phyloP scores from a whole-genome alignment of 176 grass and related monocot species.

The Zea luxurians region DNA sequence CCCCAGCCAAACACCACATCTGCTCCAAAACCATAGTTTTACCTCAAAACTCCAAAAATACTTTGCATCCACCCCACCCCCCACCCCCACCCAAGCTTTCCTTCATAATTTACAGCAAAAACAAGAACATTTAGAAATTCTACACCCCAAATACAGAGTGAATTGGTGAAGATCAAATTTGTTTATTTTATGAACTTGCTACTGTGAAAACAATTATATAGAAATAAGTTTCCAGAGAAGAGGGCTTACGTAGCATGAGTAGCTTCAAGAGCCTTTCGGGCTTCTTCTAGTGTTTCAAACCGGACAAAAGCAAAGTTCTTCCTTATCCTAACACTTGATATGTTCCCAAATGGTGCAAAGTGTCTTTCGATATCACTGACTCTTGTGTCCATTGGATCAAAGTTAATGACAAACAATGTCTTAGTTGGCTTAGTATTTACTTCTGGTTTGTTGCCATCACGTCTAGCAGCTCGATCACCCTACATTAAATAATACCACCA shows the following conservation, averaged over 20 bases:
- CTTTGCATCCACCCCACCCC: no score
- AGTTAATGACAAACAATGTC: slow-evolving; percentile 95
- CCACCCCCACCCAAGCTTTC: neutral
- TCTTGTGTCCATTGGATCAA: slow-evolving; percentile 85
- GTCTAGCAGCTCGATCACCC: slow-evolving; percentile 72
- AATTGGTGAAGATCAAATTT: neutral
- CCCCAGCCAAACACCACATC: no score
- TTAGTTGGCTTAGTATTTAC: slow-evolving; percentile 76
- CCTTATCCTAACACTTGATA: slow-evolving; percentile 86
- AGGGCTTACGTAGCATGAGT: slow-evolving; percentile 74
- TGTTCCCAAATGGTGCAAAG: slow-evolving; percentile 81
- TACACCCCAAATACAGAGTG: neutral
- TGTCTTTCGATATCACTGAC: slow-evolving; percentile 78
- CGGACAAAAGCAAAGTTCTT: slow-evolving; percentile 97
- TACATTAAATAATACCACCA: slow-evolving; percentile 35
- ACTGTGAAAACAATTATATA: slow-evolving; percentile 32
- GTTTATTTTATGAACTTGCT: neutral
- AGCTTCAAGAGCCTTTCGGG: slow-evolving; percentile 72
- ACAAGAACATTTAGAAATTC: neutral
- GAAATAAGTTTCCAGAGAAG: slow-evolving; percentile 48
- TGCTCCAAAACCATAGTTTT: no score
- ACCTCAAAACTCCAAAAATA: no score
- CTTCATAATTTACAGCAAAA: slow-evolving; percentile 14
- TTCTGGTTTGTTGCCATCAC: slow-evolving; percentile 61
- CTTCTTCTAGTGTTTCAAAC: slow-evolving; percentile 92